A percentile compares a stretch with the other conserved stretches of the same genome.
Evolutionary conservation across 768 basidiomycete species (phyloP).

Genomic region (Russula lepida): DNA sequence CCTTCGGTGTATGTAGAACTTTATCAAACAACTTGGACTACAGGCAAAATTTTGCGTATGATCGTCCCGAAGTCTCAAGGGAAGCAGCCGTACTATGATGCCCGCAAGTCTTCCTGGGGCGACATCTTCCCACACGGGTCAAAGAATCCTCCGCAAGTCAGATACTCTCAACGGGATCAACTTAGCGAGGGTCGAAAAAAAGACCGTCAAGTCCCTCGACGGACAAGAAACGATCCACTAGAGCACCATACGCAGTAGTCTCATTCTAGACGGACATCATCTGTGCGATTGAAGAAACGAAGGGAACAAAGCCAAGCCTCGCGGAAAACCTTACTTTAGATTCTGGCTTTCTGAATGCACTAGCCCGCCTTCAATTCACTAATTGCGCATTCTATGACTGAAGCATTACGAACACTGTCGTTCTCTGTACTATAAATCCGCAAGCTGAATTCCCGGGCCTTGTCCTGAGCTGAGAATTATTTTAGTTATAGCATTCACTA

Average conservation of each 20-base stretch:
- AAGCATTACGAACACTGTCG: not conserved
- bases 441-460: conserved; percentile 85
- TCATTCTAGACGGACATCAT: not conserved
- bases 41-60: conserved; percentile 86
- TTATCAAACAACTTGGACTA: not conserved
- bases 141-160: conserved; percentile 67
- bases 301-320: not conserved
- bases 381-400: not conserved
- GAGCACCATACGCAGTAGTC: not conserved
- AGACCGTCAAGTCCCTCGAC: conserved; percentile 10
- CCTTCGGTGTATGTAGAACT: not conserved
- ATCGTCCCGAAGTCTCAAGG: conserved; percentile 91
- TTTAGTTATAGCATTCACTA: conserved; percentile 70
- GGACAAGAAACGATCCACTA: not conserved
- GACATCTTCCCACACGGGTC: conserved; percentile 89
- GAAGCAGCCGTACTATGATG: conserved; percentile 93
- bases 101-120: conserved; percentile 89
- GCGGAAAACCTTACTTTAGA: not conserved
- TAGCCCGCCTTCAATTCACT: not conserved
- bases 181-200: conserved; percentile 27
- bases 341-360: not conserved
- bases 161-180: conserved; percentile 32
- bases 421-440: conserved; percentile 46
- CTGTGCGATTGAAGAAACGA: not conserved
- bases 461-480: conserved; percentile 79